These are phyloP conservation scores for Dothideomycetes sp. DNA, from an alignment of 2,329 filamentous ascomycete species.

Conservation along the genomic window DNA sequence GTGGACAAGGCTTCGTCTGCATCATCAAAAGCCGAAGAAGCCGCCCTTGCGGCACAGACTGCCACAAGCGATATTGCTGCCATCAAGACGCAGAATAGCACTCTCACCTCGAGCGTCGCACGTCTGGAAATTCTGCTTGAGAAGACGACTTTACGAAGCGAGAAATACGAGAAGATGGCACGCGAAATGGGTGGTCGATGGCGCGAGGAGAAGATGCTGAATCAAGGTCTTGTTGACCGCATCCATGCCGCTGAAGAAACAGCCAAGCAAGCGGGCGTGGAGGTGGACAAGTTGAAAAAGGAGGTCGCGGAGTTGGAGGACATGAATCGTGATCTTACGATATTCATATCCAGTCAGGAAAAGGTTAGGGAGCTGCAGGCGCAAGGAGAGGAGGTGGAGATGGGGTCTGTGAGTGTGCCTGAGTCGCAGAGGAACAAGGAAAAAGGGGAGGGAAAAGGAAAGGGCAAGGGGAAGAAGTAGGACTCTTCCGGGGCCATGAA, in stretches of 20 bases:
- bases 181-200: slow-evolving; percentile 63
- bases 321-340: slow-evolving; percentile 75
- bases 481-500: no score
- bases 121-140: slow-evolving; percentile 61
- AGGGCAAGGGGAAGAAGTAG: slow-evolving; percentile 36
- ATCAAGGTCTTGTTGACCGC: slow-evolving; percentile 68
- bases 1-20: slow-evolving; percentile 80
- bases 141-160: slow-evolving; percentile 56
- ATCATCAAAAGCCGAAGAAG: slow-evolving; percentile 53
- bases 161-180: slow-evolving; percentile 65
- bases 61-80: slow-evolving; percentile 39
- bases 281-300: slow-evolving; percentile 24
- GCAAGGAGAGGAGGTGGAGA: slow-evolving; percentile 60
- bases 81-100: slow-evolving; percentile 44
- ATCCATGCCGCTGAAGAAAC: slow-evolving; percentile 59
- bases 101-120: slow-evolving; percentile 46
- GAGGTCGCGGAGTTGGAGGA: slow-evolving; percentile 67
- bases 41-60: slow-evolving; percentile 39
- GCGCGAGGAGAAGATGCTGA: slow-evolving; percentile 79
- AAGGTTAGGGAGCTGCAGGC: slow-evolving; percentile 57
- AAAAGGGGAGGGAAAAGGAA: slow-evolving; percentile 27
- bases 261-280: slow-evolving; percentile 43
- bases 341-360: slow-evolving; percentile 78
- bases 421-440: slow-evolving; percentile 35
- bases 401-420: slow-evolving; percentile 49